Evolutionary conservation across 345 rosid species (phyloP), one percentile per base, ranked within the genome.

Genomic region (Rhizophora mangle): DNA sequence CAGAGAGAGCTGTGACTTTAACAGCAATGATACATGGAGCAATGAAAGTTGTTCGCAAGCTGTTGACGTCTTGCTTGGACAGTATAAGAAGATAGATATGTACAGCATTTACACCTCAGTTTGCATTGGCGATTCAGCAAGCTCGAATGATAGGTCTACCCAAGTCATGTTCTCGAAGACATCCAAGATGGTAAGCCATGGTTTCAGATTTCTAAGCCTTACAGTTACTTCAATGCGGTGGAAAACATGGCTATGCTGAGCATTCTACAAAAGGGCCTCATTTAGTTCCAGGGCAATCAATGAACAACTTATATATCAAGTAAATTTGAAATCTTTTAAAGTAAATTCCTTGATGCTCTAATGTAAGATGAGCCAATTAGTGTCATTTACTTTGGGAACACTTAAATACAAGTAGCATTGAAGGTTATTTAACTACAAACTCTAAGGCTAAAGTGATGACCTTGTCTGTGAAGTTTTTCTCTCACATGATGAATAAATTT

Each of bases 51-150:
- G 98, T 70, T 66, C 63, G 43, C 64, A 74, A 22, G 83, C 85
- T 21, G 88, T 93, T 10, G 92, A 46, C 8, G 96, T 88, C 74
- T 72, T 91, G 10, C 49, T 93, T 32, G 72, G 74, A 60, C 96
- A 93, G 70, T 93, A 90, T 73, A 72, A 81, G 8, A 77, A 87
- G 81, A 93, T 93, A 27, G 96, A 93, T 71, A 83, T 83, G 36
- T 93, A 82, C 72, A 91, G 98, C 80, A 78, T 93, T 66, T 91
- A 93, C 68, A 93, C 97, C 54, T 81, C 96, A 2, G 68, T 81
- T 1, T 93, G 98, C 67, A 76, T 73, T 5, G 63, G 65, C 10
- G 84, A 85, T 53, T 71, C 81, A 11, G 80, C 84, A 9, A 74
- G 69, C 54, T 76, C 79, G 20, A 60, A 70, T 21, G 60, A 72